Percentiles rank a stretch among this genome's conserved stretches.
Conservation (phyloP, 75 land plant species). For the Pseudotsuga menziesii region DNA sequence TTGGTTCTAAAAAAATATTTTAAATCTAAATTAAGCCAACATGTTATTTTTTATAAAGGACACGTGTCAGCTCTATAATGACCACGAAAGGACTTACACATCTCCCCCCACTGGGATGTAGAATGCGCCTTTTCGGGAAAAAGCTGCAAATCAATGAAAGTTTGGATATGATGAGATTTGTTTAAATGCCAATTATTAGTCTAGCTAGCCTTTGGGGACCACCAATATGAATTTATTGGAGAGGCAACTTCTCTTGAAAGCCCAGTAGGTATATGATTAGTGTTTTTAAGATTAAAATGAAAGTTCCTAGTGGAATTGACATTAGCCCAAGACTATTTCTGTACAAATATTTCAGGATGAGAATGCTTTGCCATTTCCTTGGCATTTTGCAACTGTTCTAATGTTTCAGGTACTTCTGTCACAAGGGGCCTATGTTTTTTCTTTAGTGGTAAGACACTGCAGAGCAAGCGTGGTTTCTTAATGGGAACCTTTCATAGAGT, state of each 20-base stretch:
- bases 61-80: no score
- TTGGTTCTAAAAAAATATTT: no score
- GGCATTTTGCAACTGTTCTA: constrained; percentile 20
- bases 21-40: no score
- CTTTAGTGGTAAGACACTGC: constrained; percentile 27
- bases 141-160: neutral
- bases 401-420: constrained; percentile 28
- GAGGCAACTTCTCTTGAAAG: neutral
- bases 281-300: neutral
- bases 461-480: constrained; percentile 25
- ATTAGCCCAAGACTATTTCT: neutral
- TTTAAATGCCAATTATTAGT: neutral
- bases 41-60: no score
- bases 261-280: neutral
- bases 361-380: neutral
- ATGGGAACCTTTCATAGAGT: constrained; percentile 28
- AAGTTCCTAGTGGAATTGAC: neutral
- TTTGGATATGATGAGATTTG: neutral
- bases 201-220: neutral
- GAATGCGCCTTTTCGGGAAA: no score
- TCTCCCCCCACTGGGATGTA: no score
- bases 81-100: no score
- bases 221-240: neutral
- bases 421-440: constrained; percentile 36
- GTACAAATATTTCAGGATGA: neutral